Evolutionary conservation across 2,329 filamentous ascomycete genomes (phyloP), one percentile per base, ranked within the genome.

Genomic region (Fusarium chaquense): DNA sequence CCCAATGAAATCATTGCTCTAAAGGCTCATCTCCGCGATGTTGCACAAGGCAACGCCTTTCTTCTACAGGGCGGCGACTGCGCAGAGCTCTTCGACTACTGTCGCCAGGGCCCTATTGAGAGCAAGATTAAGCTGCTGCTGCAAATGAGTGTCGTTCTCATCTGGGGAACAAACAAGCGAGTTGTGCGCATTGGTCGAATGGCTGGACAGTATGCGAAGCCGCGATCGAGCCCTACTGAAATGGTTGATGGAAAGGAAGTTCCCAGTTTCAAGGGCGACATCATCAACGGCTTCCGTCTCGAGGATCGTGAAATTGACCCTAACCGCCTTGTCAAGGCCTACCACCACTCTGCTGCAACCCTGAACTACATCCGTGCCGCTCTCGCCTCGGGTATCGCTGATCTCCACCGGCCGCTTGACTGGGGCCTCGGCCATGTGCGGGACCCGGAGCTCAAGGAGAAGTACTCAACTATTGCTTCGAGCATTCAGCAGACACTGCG

Each of bases 131-230:
- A 98, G 83, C 88, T 99, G 28, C 87, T 99, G 32, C 84, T 99
- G 63, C 96, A 99, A 82, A 98, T 99, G 95, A 97, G 93, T 71
- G 83, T 99, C 73, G 93, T 99, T 2, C 85, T 99, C 64, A 94
- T 98, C 78, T 98, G 94, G 91, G 96, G 93, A 72, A 86, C 86
- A 62, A 85, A 87, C 81, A 90, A 89, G 81, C 92, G 93, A 8
- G 94, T 99, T 6, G 93, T 99, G 49, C 90, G 96, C 72, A 97
- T 99, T 76, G 96, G 93, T 18, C 90, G 96, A 65, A 98, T 98
- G 90, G 96, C 96, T 15, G 96, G 96, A 5, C 96, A 99, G 84
- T 99, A 97, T 77, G 96, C 96, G 32, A 99, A 99, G 82, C 96
- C 95, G 4, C 86, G 96, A 59, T 97, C 93, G 6, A 97, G 91